Conservation (phyloP, 805 yeast genomes). For the Candida piceae region DNA sequence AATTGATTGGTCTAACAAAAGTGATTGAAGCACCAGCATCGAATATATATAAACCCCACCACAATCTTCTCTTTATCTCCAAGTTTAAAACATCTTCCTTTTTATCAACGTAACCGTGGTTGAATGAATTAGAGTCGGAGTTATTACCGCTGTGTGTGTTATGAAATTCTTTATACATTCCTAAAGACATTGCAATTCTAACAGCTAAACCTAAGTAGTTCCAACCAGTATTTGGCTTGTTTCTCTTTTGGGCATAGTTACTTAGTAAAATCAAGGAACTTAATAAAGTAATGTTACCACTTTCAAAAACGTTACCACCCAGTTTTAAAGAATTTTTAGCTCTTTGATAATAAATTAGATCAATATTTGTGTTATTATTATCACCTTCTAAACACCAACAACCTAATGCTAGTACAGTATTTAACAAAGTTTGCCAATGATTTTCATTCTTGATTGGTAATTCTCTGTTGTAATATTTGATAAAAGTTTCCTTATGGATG, state of each 20-base stretch:
- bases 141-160: no score
- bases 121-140: no score
- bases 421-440: constrained; percentile 49
- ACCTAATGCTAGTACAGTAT: constrained; percentile 61
- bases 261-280: constrained; percentile 50
- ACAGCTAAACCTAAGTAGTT: constrained; percentile 59
- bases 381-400: constrained; percentile 63
- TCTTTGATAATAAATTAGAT: constrained; percentile 50
- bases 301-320: constrained; percentile 46
- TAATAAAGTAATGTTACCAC: constrained; percentile 52
- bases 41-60: constrained; percentile 65
- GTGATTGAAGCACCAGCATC: constrained; percentile 62
- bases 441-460: constrained; percentile 37
- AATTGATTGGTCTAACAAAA: constrained; percentile 58
- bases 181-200: constrained; percentile 63
- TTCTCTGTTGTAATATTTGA: constrained; percentile 40
- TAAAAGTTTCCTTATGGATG: constrained; percentile 48
- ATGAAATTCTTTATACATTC: constrained; percentile 50
- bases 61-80: constrained; percentile 55
- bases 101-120: constrained; percentile 16
- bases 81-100: constrained; percentile 37
- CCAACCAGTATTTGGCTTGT: constrained; percentile 67
- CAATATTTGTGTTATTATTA: constrained; percentile 44
- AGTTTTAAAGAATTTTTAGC: constrained; percentile 39
- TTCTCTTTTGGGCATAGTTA: constrained; percentile 58